Evolutionary conservation across 768 basidiomycete genomes (phyloP), one percentile per base, ranked within the genome.

Genomic region (Leccinellum luteum): DNA sequence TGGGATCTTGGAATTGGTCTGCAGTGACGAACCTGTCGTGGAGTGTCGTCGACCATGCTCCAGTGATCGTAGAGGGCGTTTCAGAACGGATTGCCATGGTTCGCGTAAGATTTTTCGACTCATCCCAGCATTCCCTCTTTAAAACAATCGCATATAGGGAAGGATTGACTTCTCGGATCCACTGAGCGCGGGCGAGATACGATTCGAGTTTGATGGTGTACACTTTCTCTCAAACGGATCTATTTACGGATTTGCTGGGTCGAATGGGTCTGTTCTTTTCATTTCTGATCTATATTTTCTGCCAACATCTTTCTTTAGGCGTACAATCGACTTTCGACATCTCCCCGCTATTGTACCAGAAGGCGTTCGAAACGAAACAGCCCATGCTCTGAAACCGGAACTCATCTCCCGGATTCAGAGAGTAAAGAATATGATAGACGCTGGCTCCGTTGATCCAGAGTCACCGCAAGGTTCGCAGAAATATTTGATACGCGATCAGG

Each of bases 171-270:
- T 91, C n/a, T 78, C 78, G 14, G 81, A 86, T 60, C 64, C 75
- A 7, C 68, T 69, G n/a, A 79, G 70, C 4, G 70, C 75, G 0
- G 84, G 85, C 48, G 85, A 88, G 49, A 69, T 90, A 44, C 77
- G 81, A 32, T 72, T 92, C 2, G 87, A 92, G 58, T 85, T 93
- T 60, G 86, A 88, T 66, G 91, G 88, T 1, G 76, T 92, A 23
- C 90, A 92, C 69, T 86, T 91, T 66, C 63, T 89, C 12, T 69
- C 78, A 25, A 87, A 88, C 55, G 91, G 91, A 0, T 81, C 88
- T 0, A 80, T 94, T n/a, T 90, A 85, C 64, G 91, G 88, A 2
- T 78, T 90, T 51, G 88, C 86, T 17, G 81, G 84, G 61, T 81
- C 85, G 4, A 65, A 69, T 17, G 85, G 85, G 90, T 91, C 60